Conservation (phyloP, 148 eudicot species). For the Rhododendron williamsianum region DNA sequence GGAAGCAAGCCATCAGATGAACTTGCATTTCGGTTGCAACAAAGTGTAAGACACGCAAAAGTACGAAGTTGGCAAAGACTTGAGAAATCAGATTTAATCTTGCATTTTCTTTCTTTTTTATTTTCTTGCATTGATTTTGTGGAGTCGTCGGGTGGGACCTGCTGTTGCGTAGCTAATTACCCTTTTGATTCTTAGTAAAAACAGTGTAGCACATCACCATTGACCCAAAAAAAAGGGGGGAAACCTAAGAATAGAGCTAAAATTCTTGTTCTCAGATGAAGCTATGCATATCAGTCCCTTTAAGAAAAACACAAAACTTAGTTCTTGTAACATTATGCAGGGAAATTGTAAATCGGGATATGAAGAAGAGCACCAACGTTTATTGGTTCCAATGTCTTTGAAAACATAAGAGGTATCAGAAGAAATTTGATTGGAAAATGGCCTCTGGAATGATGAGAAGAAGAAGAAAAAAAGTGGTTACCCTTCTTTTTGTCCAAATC, state of each 20-base stretch:
- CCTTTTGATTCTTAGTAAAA: not conserved
- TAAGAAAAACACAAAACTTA: not conserved
- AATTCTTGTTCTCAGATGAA: not conserved
- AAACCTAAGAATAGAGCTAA: not conserved
- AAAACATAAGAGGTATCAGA: not conserved
- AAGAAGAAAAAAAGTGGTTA: conserved; percentile 19
- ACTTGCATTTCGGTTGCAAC: not conserved
- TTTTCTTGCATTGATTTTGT: not conserved
- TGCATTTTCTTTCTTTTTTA: not conserved
- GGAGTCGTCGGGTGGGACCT: not conserved
- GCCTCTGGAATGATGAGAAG: not conserved
- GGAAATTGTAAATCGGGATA: not conserved
- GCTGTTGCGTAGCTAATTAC: not conserved
- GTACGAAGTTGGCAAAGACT: not conserved
- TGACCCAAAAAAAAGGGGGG: not conserved
- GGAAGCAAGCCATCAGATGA: not conserved
- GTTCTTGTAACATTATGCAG: not conserved
- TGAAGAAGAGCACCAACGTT: not conserved
- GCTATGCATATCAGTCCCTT: not conserved
- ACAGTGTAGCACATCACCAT: not conserved
- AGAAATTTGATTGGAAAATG: not conserved
- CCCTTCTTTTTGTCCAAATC: conserved; percentile 99
- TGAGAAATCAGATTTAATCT: not conserved
- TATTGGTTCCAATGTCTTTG: not conserved
- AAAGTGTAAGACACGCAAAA: not conserved